A percentile compares a stretch with the other conserved stretches of the same genome.
phyloP scores from a whole-genome alignment of 1,139 yeast genomes.

The Scheffersomyces segobiensis region DNA sequence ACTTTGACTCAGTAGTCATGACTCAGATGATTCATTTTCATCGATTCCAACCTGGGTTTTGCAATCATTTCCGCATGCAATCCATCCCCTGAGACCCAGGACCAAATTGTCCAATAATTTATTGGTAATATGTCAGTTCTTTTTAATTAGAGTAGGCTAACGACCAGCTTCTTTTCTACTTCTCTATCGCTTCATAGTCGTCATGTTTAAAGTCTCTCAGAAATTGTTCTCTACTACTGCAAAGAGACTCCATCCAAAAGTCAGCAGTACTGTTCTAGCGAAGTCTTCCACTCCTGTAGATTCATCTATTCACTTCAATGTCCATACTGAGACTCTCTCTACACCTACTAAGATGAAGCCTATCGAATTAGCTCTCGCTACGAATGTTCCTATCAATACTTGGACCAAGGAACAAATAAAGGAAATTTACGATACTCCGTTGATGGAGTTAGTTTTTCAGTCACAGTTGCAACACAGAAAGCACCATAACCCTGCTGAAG shows the following conservation, averaged over 20 bases:
- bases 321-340: slow-evolving; percentile 5
- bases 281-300: slow-evolving; percentile 5
- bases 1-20: neutral
- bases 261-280: slow-evolving; percentile 1
- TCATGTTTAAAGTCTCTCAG: neutral
- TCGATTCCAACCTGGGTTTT: neutral
- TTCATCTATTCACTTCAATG: slow-evolving; percentile 11
- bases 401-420: slow-evolving; percentile 66
- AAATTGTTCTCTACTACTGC: neutral
- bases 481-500: slow-evolving; percentile 67
- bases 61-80: neutral
- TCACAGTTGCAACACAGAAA: slow-evolving; percentile 69
- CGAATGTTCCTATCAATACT: slow-evolving; percentile 38
- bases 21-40: slow-evolving; percentile 8
- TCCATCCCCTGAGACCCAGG: neutral
- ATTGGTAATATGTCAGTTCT: neutral
- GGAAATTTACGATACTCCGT: slow-evolving; percentile 63
- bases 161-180: neutral
- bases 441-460: slow-evolving; percentile 59
- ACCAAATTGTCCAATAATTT: neutral
- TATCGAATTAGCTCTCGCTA: slow-evolving; percentile 15
- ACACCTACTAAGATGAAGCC: neutral
- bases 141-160: neutral
- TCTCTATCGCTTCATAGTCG: neutral
- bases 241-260: neutral